These are phyloP conservation scores for Lyophyllum shimeji DNA, from an alignment of 768 basidiomycete species.

Conservation along the genomic window DNA sequence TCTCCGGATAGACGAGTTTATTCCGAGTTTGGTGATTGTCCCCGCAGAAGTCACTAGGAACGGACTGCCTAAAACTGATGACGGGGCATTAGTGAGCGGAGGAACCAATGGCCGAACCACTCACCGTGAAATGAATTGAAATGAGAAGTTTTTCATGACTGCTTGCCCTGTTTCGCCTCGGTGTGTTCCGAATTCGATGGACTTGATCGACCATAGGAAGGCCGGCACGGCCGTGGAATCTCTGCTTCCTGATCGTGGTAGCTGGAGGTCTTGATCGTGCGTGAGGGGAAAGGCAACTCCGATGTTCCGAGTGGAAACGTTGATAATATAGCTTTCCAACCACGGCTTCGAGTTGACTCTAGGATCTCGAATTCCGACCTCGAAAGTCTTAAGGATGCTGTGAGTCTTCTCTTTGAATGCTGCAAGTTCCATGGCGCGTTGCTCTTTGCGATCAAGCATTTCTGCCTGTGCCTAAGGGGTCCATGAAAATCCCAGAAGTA, in stretches of 20 bases:
- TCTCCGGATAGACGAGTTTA: slow-evolving; percentile 74
- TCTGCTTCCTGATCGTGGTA: slow-evolving; percentile 39
- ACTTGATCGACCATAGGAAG: slow-evolving; percentile 81
- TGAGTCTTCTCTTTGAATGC: slow-evolving; percentile 83
- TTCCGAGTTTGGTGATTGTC: slow-evolving; percentile 70
- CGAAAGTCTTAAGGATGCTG: slow-evolving; percentile 72
- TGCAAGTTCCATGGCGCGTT: slow-evolving; percentile 73
- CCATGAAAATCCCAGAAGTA: not conserved
- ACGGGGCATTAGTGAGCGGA: slow-evolving; percentile 11
- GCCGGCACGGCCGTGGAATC: slow-evolving; percentile 61
- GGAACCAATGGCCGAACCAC: slow-evolving; percentile 18
- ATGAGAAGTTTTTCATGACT: slow-evolving; percentile 67
- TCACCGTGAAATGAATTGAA: slow-evolving; percentile 84
- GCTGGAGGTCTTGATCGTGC: slow-evolving; percentile 55
- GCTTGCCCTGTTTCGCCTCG: slow-evolving; percentile 80
- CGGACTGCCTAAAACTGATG: slow-evolving; percentile 74
- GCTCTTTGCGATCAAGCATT: slow-evolving; percentile 68
- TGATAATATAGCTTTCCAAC: slow-evolving; percentile 55
- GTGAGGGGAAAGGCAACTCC: slow-evolving; percentile 91
- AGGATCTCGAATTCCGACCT: slow-evolving; percentile 52
- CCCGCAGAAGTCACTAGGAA: slow-evolving; percentile 67
- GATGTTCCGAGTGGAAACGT: slow-evolving; percentile 60
- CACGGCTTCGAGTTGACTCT: slow-evolving; percentile 42
- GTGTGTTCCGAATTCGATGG: slow-evolving; percentile 69
- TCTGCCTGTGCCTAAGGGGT: slow-evolving; percentile 52